Conservation (phyloP, 2,329 filamentous ascomycete genomes). For the Diaporthe sp. region DNA sequence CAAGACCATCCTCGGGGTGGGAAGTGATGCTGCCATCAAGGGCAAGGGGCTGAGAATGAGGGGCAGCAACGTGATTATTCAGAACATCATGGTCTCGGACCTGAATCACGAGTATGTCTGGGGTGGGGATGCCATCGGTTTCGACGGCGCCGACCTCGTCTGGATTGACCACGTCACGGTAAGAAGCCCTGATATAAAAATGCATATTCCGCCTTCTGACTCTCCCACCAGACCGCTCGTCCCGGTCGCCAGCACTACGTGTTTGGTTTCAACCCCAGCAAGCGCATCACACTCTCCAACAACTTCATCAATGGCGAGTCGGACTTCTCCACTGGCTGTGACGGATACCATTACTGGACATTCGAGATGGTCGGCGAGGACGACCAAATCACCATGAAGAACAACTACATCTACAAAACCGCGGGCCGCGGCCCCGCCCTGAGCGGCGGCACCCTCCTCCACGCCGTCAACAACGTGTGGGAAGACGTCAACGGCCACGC, state of each 20-base stretch:
- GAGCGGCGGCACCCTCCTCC: background rate
- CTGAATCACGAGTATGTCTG: background rate
- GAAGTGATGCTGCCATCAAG: background rate
- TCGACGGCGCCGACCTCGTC: background rate
- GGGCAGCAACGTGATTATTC: background rate
- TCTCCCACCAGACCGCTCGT: background rate
- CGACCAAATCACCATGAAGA: background rate
- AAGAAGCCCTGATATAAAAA: background rate
- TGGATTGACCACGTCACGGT: conserved; percentile 4
- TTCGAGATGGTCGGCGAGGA: background rate
- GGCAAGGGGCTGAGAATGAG: background rate
- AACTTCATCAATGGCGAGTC: background rate
- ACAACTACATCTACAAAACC: background rate
- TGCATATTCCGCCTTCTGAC: background rate
- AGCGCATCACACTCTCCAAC: background rate
- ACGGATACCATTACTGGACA: background rate
- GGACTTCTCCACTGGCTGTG: background rate
- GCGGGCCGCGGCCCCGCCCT: background rate
- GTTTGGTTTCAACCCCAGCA: background rate
- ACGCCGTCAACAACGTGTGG: background rate
- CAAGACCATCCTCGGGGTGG: background rate
- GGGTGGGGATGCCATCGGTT: background rate
- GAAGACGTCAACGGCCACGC: background rate
- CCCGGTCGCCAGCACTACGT: background rate
- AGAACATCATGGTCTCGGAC: background rate